These are phyloP conservation scores for Retiboletus flavoniger DNA, from an alignment of 1,284 basidiomycete species.

Conservation along the genomic window DNA sequence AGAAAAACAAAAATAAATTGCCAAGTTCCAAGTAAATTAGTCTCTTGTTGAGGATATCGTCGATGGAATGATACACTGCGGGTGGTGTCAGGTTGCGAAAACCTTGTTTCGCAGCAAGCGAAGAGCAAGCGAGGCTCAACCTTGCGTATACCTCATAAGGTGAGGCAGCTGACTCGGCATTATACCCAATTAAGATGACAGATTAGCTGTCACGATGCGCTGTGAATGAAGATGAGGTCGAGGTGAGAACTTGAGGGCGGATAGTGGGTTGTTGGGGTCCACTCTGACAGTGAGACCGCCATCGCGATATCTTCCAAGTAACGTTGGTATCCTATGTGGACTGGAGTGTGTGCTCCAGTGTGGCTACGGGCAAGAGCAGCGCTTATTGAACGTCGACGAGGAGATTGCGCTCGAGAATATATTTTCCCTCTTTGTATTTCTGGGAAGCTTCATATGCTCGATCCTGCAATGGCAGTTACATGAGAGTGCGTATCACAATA, in stretches of 20 bases:
- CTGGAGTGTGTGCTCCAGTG: not conserved
- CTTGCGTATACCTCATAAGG: conserved; percentile 1
- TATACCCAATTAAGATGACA: conserved; percentile 31
- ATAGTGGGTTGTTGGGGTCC: conserved; percentile 15
- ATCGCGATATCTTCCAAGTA: conserved; percentile 11
- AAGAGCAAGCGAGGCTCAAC: not conserved
- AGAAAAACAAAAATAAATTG: conserved; percentile 5
- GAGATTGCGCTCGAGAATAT: conserved; percentile 91
- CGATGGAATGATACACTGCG: conserved; percentile 24
- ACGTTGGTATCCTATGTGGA: conserved; percentile 9
- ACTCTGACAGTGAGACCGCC: conserved; percentile 17
- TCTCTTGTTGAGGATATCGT: conserved; percentile 17
- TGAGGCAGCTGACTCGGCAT: conserved; percentile 10
- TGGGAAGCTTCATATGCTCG: conserved; percentile 85
- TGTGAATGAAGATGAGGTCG: conserved; percentile 20
- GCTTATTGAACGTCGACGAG: conserved; percentile 73
- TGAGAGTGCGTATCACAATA: not conserved
- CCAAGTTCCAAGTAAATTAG: conserved; percentile 23
- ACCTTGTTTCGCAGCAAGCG: conserved; percentile 12
- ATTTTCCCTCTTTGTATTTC: conserved; percentile 99
- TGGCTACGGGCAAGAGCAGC: conserved; percentile 1
- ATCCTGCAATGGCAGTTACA: conserved; percentile 55
- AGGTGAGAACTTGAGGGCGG: conserved; percentile 12
- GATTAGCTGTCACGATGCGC: conserved; percentile 20
- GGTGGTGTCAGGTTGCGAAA: conserved; percentile 11